Base-by-base conservation (phyloP, 1,284 basidiomycete species). In the Apiotrichum veenhuisii region DNA sequence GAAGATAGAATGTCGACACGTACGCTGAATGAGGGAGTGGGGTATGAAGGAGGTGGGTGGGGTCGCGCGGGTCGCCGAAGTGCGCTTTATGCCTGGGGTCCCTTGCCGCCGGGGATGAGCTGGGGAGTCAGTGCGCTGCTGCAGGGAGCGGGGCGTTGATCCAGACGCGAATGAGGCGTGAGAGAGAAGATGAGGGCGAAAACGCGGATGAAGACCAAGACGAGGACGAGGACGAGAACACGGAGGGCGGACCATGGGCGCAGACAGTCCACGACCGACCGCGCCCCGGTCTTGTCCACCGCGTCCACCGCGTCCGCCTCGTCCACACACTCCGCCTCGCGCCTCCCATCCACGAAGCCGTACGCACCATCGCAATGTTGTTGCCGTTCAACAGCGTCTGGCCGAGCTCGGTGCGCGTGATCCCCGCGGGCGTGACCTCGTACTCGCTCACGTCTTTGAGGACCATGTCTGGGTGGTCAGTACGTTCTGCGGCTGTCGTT, bases 301-400 rank as follows among this genome's bases (percentile, higher is more conserved):
- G 8, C 36, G 36, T 14, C 17, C 15, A 4, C 14, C 40, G 3
- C 20, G 18, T 20, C 14, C 40, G 3, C 20, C 20, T 20, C 8
- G n/a, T 22, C 5, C 20, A 10, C 15, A 17, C 15, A 5, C 12
- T 22, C 20, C 23, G 2, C 23, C 14, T 18, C 15, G 9, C 7
- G 1, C 22, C 44, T 18, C 26, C 4, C 25, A 36, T 36, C 23
- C 17, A 14, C 11, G n/a, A n/a, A n/a, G n/a, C n/a, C 34, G 2
- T 18, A 63, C 76, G 48, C 57, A 95, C 94, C 87, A 98, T 96
- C 72, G 92, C 94, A 57, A 98, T 98, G 68, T 96, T 97, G 79
- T 96, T 97, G 12, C 95, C 95, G 70, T 98, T 98, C 58, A 98
- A 77, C 45, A 98, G 80, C 22, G 95, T 98, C 78, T 97, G 91